phyloP scores from a whole-genome alignment of 1,284 basidiomycete species.

The Cutaneotrichosporon sp. region DNA sequence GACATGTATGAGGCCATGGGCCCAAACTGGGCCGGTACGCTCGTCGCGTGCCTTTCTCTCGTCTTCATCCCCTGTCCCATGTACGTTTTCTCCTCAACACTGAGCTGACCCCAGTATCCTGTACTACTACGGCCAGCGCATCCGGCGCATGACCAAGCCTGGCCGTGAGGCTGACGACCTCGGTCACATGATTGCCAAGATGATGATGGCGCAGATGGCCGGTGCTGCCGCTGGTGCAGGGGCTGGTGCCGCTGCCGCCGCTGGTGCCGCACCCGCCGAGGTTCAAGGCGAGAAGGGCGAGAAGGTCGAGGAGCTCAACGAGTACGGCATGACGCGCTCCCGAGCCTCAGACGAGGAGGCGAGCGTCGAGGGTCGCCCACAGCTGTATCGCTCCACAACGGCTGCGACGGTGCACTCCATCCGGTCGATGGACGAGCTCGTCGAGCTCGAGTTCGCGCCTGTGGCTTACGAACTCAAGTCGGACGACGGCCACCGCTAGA shows the following conservation, averaged over 20 bases:
- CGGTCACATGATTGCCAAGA: constrained; percentile 33
- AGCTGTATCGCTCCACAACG: constrained; percentile 2
- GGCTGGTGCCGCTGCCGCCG: neutral
- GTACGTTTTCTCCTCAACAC: neutral
- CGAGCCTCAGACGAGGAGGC: neutral
- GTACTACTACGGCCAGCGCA: constrained; percentile 28
- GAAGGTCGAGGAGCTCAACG: neutral
- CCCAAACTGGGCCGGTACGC: constrained; percentile 59
- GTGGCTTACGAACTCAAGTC: constrained; percentile 1
- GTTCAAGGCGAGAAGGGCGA: no score
- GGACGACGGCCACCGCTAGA: constrained; percentile 3
- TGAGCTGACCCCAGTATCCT: constrained; percentile 24
- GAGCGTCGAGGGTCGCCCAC: neutral
- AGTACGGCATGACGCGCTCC: neutral
- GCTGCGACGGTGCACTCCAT: neutral
- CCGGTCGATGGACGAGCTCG: constrained; percentile 4
- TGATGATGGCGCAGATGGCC: constrained; percentile 9
- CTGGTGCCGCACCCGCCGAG: no score
- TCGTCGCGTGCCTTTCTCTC: constrained; percentile 37
- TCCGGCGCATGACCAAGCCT: constrained; percentile 32
- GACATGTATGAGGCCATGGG: constrained; percentile 61
- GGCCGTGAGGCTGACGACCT: constrained; percentile 31
- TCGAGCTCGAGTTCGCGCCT: constrained; percentile 1
- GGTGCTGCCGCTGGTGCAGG: neutral
- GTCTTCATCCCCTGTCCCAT: constrained; percentile 29